phyloP scores from a whole-genome alignment of 2,329 filamentous ascomycete species.

The Grosmannia clavigera region DNA sequence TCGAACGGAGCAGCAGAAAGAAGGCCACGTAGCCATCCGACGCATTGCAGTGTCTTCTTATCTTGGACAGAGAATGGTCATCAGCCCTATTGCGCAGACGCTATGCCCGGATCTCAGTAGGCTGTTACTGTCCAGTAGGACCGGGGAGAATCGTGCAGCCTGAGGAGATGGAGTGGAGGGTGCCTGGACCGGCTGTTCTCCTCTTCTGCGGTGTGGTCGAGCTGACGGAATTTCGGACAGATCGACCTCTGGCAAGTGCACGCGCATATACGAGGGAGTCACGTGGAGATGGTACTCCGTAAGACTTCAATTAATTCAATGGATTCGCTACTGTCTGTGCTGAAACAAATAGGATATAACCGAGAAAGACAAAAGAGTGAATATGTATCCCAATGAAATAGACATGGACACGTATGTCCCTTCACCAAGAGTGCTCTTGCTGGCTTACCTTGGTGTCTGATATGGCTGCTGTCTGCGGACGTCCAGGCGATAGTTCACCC shows the following conservation, averaged over 20 bases:
- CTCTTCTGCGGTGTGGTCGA: too few relatives aligned
- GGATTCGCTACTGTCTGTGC: too few relatives aligned
- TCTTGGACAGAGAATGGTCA: neutral
- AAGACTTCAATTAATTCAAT: too few relatives aligned
- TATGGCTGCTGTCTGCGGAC: neutral
- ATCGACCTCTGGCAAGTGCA: too few relatives aligned
- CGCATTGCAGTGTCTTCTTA: neutral
- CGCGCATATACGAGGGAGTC: too few relatives aligned
- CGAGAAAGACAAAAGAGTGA: too few relatives aligned
- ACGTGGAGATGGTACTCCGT: neutral
- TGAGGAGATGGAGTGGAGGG: neutral
- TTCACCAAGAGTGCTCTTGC: too few relatives aligned
- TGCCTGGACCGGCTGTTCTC: neutral
- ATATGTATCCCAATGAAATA: too few relatives aligned
- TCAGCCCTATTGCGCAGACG: neutral
- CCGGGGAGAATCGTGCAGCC: neutral
- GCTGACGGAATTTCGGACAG: too few relatives aligned
- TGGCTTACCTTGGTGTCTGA: neutral
- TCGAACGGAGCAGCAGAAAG: neutral
- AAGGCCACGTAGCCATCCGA: neutral
- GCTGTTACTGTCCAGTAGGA: neutral
- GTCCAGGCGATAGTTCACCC: neutral
- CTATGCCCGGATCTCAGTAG: neutral
- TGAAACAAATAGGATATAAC: too few relatives aligned
- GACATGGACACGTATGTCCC: too few relatives aligned